Conservation (phyloP, 2,329 filamentous ascomycete genomes). For the Coleophoma cylindrospora region DNA sequence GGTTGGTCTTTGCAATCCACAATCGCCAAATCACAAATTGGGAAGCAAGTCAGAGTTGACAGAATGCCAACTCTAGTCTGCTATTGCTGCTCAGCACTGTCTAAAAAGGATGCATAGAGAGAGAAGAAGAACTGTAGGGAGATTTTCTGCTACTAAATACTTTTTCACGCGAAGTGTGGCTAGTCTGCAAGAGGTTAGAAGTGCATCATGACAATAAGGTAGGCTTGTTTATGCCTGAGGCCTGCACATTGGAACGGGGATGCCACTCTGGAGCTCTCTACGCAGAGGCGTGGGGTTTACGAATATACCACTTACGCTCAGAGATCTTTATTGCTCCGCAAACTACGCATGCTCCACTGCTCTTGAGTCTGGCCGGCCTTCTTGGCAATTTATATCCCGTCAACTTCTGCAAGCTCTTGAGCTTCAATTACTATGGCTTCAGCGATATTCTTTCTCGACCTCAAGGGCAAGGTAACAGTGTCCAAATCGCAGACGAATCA, state of each 20-base stretch:
- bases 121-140: constrained; percentile 24
- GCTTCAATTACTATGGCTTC: constrained; percentile 68
- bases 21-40: constrained; percentile 62
- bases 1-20: constrained; percentile 49
- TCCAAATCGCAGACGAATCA: background rate
- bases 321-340: constrained; percentile 2
- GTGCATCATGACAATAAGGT: too few species aligned
- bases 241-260: background rate
- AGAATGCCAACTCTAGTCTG: constrained; percentile 64
- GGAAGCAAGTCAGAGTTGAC: constrained; percentile 48
- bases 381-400: constrained; percentile 5
- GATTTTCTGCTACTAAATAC: constrained; percentile 12
- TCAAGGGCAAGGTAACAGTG: constrained; percentile 93
- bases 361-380: constrained; percentile 9
- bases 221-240: too few species aligned
- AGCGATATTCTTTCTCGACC: constrained; percentile 94
- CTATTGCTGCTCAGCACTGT: constrained; percentile 77
- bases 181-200: too few species aligned
- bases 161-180: constrained; percentile 7
- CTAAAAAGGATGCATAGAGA: constrained; percentile 56
- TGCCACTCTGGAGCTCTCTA: background rate
- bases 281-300: constrained; percentile 20
- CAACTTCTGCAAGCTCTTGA: background rate
- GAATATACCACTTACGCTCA: constrained; percentile 4
- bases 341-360: constrained; percentile 14